Percentiles rank a stretch among this genome's conserved stretches.
phyloP scores from a whole-genome alignment of 441 rosid genomes.

The Gossypium armourianum region DNA sequence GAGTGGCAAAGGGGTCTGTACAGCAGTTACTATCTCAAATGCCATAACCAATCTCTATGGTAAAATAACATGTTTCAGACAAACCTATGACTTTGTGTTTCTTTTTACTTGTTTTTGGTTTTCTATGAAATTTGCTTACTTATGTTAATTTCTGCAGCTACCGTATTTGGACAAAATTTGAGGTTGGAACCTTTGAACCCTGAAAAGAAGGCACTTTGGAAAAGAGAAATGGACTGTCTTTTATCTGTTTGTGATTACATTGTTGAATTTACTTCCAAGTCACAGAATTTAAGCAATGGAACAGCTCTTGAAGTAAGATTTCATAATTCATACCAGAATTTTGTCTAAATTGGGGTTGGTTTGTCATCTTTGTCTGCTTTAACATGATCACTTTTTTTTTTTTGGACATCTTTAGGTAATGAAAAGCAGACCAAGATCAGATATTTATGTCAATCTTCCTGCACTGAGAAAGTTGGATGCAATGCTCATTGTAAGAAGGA shows the following conservation, averaged over 20 bases:
- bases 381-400: background rate
- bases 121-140: background rate
- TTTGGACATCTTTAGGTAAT: conserved; percentile 30
- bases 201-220: conserved; percentile 51
- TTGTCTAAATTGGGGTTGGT: background rate
- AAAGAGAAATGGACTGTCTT: conserved; percentile 56
- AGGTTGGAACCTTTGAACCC: conserved; percentile 45
- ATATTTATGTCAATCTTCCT: conserved; percentile 49
- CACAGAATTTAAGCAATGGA: conserved; percentile 36
- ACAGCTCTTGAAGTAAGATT: conserved; percentile 38
- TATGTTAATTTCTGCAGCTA: conserved; percentile 27
- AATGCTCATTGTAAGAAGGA: conserved; percentile 39
- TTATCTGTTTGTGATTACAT: conserved; percentile 48
- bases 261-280: conserved; percentile 36
- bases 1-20: conserved; percentile 57
- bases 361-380: background rate
- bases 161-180: conserved; percentile 53
- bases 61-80: conserved; percentile 16
- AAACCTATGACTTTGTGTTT: background rate
- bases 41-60: conserved; percentile 64
- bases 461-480: conserved; percentile 52
- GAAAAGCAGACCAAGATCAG: conserved; percentile 48
- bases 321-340: background rate
- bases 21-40: conserved; percentile 54
- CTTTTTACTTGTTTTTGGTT: background rate